Evolutionary conservation across 192 early-diverging fungal species (phyloP).

Genomic region (Coemansia aciculifera): DNA sequence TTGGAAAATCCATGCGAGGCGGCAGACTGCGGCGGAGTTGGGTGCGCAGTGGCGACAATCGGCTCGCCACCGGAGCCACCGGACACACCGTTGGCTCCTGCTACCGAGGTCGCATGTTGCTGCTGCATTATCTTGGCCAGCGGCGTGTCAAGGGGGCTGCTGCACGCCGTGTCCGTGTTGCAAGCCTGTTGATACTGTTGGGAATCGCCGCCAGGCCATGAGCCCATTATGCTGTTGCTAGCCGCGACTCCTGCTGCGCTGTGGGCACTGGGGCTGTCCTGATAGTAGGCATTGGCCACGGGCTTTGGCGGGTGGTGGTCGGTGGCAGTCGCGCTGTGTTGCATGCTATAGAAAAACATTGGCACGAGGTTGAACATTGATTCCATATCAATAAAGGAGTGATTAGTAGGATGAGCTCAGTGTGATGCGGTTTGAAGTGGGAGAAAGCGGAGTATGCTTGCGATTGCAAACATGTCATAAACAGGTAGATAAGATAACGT

Average conservation of each 20-base stretch:
- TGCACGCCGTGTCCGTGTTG: constrained; percentile 38
- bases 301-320: constrained; percentile 22
- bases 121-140: constrained; percentile 52
- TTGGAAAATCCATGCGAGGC: constrained; percentile 32
- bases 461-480: background rate
- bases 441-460: background rate
- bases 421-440: background rate
- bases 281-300: constrained; percentile 12
- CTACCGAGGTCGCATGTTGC: constrained; percentile 15
- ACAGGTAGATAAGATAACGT: constrained; percentile 5
- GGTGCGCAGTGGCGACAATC: constrained; percentile 16
- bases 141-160: constrained; percentile 47
- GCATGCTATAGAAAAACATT: constrained; percentile 23
- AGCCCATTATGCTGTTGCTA: constrained; percentile 24
- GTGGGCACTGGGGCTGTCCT: constrained; percentile 7
- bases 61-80: constrained; percentile 3
- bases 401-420: background rate
- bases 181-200: constrained; percentile 12
- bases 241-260: constrained; percentile 3
- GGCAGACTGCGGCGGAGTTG: constrained; percentile 48
- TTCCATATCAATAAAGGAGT: constrained; percentile 8
- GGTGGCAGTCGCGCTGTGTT: constrained; percentile 9
- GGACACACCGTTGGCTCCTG: constrained; percentile 13
- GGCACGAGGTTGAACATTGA: constrained; percentile 1
- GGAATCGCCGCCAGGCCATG: constrained; percentile 15